These are phyloP conservation scores for Telopea speciosissima DNA, from an alignment of 177 flowering plant species.

Conservation along the genomic window DNA sequence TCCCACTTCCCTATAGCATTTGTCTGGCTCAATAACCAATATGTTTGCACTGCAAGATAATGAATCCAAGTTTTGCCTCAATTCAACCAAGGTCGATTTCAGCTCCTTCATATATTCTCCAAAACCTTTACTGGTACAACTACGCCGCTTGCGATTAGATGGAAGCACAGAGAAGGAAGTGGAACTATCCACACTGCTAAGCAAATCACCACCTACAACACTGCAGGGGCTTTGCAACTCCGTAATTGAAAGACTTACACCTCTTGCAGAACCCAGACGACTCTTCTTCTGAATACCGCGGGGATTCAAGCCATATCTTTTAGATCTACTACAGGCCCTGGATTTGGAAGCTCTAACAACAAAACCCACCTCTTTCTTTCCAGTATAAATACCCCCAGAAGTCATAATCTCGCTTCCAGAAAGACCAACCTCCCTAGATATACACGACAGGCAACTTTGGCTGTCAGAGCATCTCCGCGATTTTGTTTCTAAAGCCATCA, in stretches of 20 bases:
- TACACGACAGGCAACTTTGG: conserved; percentile 10
- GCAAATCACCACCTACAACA: conserved; percentile 22
- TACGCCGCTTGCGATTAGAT: conserved; percentile 26
- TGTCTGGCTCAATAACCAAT: conserved; percentile 59
- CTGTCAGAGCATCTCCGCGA: conserved; percentile 10
- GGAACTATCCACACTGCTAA: conserved; percentile 21
- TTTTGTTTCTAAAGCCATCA: neutral
- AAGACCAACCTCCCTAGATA: conserved; percentile 8
- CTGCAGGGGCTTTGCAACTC: conserved; percentile 14
- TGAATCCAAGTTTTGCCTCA: conserved; percentile 26
- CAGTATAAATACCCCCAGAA: conserved; percentile 13
- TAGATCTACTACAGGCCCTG: conserved; percentile 19
- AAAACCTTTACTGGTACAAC: conserved; percentile 21
- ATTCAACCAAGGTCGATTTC: conserved; percentile 17
- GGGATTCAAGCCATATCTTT: conserved; percentile 22
- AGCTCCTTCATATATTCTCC: conserved; percentile 22
- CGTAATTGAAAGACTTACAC: conserved; percentile 28
- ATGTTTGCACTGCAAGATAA: conserved; percentile 51
- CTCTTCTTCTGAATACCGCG: conserved; percentile 45
- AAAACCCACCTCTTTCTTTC: conserved; percentile 11
- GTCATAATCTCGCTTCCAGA: neutral
- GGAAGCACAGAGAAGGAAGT: conserved; percentile 21
- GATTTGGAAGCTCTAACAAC: conserved; percentile 18
- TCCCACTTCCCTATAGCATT: conserved; percentile 62
- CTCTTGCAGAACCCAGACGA: conserved; percentile 40